Percentiles rank a stretch among this genome's conserved stretches.
phyloP scores from a whole-genome alignment of 2,329 filamentous ascomycete genomes.

The Fonsecaea monophora region DNA sequence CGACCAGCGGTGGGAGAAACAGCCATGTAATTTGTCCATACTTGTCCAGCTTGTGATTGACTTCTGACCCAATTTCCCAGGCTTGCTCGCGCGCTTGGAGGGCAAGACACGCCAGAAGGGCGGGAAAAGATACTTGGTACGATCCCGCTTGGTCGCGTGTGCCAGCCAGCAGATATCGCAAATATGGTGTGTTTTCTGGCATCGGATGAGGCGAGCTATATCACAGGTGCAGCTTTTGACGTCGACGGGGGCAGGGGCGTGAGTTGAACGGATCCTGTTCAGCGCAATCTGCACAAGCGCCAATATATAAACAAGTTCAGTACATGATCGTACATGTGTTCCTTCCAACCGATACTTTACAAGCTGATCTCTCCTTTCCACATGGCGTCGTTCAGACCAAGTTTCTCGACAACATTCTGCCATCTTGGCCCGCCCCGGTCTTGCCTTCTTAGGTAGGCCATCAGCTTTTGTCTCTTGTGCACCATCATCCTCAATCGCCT shows the following conservation, averaged over 20 bases:
- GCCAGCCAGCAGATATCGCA: constrained; percentile 41
- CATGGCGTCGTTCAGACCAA: constrained; percentile 85
- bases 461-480: constrained; percentile 85
- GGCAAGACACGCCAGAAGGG: constrained; percentile 27
- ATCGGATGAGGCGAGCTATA: constrained; percentile 36
- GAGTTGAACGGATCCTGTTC: constrained; percentile 25
- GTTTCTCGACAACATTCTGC: constrained; percentile 80
- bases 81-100: constrained; percentile 26
- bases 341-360: constrained; percentile 51
- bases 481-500: constrained; percentile 83
- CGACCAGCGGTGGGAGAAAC: constrained; percentile 34
- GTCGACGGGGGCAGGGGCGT: constrained; percentile 40
- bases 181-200: constrained; percentile 41
- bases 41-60: not conserved
- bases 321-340: constrained; percentile 29
- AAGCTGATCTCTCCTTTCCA: constrained; percentile 89
- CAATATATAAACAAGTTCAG: constrained; percentile 3
- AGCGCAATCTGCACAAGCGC: not conserved
- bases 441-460: constrained; percentile 85
- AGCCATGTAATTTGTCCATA: constrained; percentile 25
- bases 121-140: constrained; percentile 29
- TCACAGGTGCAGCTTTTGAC: constrained; percentile 41
- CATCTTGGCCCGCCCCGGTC: constrained; percentile 91
- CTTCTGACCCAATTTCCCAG: not conserved
- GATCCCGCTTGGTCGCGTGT: constrained; percentile 37